Conservation (phyloP, 257 asterid species). For the Solanum ossicruentum region DNA sequence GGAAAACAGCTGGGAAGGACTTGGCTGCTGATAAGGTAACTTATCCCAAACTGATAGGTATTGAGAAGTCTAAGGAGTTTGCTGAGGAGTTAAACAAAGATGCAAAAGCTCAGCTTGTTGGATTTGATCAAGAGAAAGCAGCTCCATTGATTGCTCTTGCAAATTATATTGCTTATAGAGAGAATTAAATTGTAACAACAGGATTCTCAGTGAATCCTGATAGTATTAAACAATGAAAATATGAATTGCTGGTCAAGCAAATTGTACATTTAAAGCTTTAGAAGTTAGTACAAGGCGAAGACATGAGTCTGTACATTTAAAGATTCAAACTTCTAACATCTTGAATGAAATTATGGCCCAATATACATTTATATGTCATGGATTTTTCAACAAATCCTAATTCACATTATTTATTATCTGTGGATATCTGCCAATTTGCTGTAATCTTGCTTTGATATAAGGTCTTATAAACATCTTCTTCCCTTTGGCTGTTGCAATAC, state of each 20-base stretch:
- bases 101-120: slow-evolving; percentile 33
- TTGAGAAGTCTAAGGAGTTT: slow-evolving; percentile 45
- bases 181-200: slow-evolving; percentile 13
- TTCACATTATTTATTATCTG: not conserved
- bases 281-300: not conserved
- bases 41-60: slow-evolving; percentile 46
- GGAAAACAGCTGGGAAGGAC: slow-evolving; percentile 63
- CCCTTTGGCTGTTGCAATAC: not conserved
- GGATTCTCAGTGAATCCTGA: not conserved
- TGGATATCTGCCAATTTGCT: not conserved
- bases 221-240: not conserved
- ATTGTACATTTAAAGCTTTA: not conserved
- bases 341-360: not conserved
- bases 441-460: not conserved
- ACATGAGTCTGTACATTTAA: not conserved
- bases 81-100: slow-evolving; percentile 47
- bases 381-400: not conserved
- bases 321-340: not conserved
- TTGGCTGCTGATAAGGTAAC: slow-evolving; percentile 45
- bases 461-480: not conserved
- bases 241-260: not conserved
- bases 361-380: not conserved
- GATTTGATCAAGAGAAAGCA: slow-evolving; percentile 30
- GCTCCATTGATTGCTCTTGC: slow-evolving; percentile 46
- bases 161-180: slow-evolving; percentile 44